Conservation (phyloP, 352 stramenopile genomes). For the Pythium brassicae region DNA sequence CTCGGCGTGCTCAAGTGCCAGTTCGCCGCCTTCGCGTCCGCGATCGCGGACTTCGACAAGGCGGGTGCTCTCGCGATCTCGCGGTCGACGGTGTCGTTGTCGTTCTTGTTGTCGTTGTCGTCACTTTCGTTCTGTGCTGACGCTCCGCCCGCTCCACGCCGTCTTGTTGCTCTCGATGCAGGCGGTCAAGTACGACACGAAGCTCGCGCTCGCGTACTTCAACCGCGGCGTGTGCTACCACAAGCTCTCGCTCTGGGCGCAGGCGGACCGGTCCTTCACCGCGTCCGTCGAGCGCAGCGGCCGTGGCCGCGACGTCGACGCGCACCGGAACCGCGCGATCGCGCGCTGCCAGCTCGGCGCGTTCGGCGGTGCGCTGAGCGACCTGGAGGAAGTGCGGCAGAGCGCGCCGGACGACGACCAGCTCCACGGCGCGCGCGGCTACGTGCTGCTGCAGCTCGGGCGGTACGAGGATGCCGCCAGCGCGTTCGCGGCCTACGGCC, state of each 20-base stretch:
- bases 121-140: not conserved
- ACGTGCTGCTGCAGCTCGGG: slow-evolving; percentile 66
- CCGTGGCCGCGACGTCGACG: slow-evolving; percentile 36
- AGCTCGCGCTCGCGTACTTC: slow-evolving; percentile 39
- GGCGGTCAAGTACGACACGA: slow-evolving; percentile 42
- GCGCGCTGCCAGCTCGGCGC: slow-evolving; percentile 44
- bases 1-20: slow-evolving; percentile 75
- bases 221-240: slow-evolving; percentile 75
- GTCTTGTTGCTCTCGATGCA: not conserved
- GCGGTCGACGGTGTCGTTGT: not conserved
- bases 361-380: slow-evolving; percentile 52
- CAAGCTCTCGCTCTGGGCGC: slow-evolving; percentile 54
- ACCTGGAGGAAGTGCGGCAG: slow-evolving; percentile 67
- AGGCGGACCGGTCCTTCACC: slow-evolving; percentile 62
- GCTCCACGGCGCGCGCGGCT: slow-evolving; percentile 55
- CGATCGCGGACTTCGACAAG: slow-evolving; percentile 67
- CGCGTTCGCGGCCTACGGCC: slow-evolving; percentile 59
- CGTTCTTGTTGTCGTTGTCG: not conserved
- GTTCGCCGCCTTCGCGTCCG: slow-evolving; percentile 53
- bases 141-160: no score
- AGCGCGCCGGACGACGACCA: slow-evolving; percentile 67
- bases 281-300: slow-evolving; percentile 39
- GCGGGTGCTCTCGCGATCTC: not conserved
- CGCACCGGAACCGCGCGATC: slow-evolving; percentile 65
- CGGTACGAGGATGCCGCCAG: slow-evolving; percentile 58